phyloP scores from a whole-genome alignment of 1,139 yeast genomes.

The Scheffersomyces insectosa region DNA sequence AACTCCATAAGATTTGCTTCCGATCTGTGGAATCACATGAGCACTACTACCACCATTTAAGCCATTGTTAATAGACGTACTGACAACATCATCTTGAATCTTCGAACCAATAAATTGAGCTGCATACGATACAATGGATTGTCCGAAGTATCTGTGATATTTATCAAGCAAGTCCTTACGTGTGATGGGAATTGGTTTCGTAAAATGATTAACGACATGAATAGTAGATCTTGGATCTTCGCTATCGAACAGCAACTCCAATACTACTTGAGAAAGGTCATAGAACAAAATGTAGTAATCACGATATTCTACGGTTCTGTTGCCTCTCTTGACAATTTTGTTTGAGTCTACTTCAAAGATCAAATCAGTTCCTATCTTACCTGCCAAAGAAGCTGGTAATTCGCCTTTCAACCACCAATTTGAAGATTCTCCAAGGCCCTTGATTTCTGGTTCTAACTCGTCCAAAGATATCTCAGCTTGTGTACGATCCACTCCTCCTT shows the following conservation, averaged over 20 bases:
- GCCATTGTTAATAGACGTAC: not conserved
- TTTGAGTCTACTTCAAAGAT: constrained; percentile 68
- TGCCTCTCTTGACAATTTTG: constrained; percentile 57
- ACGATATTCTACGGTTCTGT: constrained; percentile 48
- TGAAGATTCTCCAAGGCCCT: constrained; percentile 32
- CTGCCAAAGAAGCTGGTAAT: constrained; percentile 57
- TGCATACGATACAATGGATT: constrained; percentile 43
- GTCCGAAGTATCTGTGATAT: constrained; percentile 49
- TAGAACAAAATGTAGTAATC: constrained; percentile 75
- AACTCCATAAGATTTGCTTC: constrained; percentile 70
- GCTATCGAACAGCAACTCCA: constrained; percentile 57
- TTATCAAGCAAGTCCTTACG: constrained; percentile 52
- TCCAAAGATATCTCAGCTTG: constrained; percentile 32
- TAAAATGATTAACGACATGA: constrained; percentile 41
- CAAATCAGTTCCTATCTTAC: constrained; percentile 47
- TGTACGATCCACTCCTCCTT: constrained; percentile 18
- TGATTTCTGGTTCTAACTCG: constrained; percentile 33
- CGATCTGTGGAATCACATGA: constrained; percentile 57
- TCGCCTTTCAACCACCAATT: constrained; percentile 69
- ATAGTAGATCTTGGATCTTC: constrained; percentile 58
- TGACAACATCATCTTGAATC: constrained; percentile 19
- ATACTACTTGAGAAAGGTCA: constrained; percentile 67
- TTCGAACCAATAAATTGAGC: constrained; percentile 39
- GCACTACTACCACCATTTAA: not conserved
- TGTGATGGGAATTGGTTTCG: constrained; percentile 48